These are phyloP conservation scores for Desmodesmus armatus DNA, from an alignment of 139 green algal genomes.

Conservation along the genomic window DNA sequence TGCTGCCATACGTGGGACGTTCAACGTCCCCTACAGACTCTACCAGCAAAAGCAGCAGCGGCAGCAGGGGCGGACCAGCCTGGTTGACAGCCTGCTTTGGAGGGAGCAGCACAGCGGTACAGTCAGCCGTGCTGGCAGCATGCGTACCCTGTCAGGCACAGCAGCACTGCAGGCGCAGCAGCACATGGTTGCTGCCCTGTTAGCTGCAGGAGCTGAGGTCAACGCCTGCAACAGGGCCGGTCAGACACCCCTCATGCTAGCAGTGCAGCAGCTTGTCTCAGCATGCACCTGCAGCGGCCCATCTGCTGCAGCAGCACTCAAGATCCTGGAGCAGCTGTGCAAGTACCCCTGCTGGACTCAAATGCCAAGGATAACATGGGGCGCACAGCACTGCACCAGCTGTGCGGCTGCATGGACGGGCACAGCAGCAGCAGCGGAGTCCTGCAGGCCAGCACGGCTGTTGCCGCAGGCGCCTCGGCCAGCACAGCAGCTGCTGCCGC, in stretches of 20 bases:
- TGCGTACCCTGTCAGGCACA: neutral
- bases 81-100: neutral
- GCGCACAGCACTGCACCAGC: neutral
- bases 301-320: neutral
- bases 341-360: neutral
- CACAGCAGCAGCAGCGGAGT: neutral
- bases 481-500: conserved; percentile 12
- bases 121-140: neutral
- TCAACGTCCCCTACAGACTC: neutral
- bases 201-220: neutral
- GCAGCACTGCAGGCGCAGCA: neutral
- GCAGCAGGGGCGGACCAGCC: neutral
- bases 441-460: neutral
- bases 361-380: conserved; percentile 6
- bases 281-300: neutral
- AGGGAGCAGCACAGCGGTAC: too few relatives aligned
- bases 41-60: conserved; percentile 2
- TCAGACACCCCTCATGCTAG: conserved; percentile 12
- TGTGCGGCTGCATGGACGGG: neutral
- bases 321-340: neutral
- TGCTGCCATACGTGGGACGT: neutral
- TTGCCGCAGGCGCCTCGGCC: neutral
- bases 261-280: conserved; percentile 1
- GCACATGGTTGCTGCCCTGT: neutral
- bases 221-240: neutral